A percentile compares a stretch with the other conserved stretches of the same genome.
These are phyloP conservation scores for Draba incana DNA, from an alignment of 345 rosid genomes.

Conservation along the genomic window DNA sequence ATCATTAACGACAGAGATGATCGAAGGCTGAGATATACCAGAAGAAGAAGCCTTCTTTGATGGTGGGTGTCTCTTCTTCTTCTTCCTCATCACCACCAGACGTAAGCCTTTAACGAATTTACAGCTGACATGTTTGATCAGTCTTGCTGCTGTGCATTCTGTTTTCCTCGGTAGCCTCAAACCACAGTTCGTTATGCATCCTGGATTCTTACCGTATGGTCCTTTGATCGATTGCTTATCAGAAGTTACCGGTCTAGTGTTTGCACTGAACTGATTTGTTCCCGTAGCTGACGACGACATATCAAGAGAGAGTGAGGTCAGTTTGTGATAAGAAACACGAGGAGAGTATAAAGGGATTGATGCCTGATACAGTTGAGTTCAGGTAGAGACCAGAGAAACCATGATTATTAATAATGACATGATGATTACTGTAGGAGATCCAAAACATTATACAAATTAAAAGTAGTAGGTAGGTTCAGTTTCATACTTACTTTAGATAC, in stretches of 20 bases:
- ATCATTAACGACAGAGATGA: slow-evolving; percentile 47
- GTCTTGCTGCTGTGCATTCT: slow-evolving; percentile 48
- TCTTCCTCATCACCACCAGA: slow-evolving; percentile 44
- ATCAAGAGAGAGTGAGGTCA: slow-evolving; percentile 5
- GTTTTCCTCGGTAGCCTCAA: slow-evolving; percentile 53
- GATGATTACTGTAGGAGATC: slow-evolving; percentile 28
- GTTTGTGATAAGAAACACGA: slow-evolving; percentile 12
- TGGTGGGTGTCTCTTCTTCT: slow-evolving; percentile 46
- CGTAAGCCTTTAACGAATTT: slow-evolving; percentile 50
- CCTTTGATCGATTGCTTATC: slow-evolving; percentile 26
- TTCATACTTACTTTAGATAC: slow-evolving; percentile 15
- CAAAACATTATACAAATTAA: slow-evolving; percentile 12
- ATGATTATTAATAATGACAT: slow-evolving; percentile 38
- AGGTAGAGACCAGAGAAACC: slow-evolving; percentile 21
- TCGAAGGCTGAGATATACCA: slow-evolving; percentile 46
- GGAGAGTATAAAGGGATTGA: slow-evolving; percentile 16
- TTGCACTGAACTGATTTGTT: slow-evolving; percentile 32
- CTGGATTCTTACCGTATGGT: slow-evolving; percentile 28
- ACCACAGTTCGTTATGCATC: slow-evolving; percentile 49
- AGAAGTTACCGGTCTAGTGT: slow-evolving; percentile 30
- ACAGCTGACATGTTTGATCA: slow-evolving; percentile 53
- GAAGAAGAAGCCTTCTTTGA: slow-evolving; percentile 44
- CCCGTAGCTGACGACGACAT: slow-evolving; percentile 45
- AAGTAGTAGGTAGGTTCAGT: slow-evolving; percentile 11
- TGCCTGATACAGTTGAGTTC: slow-evolving; percentile 20